Conservation (phyloP, 768 basidiomycete genomes). For the Leccinellum rugosiceps region DNA sequence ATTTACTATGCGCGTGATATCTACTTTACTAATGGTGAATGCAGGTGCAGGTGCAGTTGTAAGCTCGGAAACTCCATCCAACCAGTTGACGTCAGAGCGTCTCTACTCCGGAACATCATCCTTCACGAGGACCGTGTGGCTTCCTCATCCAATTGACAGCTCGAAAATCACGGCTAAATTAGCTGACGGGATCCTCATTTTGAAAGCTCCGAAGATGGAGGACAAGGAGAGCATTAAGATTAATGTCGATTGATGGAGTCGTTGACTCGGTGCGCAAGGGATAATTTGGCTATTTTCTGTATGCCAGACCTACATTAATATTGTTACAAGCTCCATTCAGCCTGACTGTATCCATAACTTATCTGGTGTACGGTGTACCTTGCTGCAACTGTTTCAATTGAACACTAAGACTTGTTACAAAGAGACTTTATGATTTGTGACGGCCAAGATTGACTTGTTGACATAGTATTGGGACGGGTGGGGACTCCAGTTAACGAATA, state of each 20-base stretch:
- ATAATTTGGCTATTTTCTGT: not conserved
- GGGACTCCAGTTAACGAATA: too few relatives aligned
- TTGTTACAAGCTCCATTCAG: constrained; percentile 5
- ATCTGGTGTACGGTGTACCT: not conserved
- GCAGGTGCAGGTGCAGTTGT: constrained; percentile 15
- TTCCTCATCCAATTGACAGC: constrained; percentile 61
- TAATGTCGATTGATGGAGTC: constrained; percentile 26
- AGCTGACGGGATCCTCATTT: constrained; percentile 63
- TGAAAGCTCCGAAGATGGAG: constrained; percentile 58
- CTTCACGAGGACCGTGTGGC: constrained; percentile 70
- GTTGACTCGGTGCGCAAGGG: not conserved
- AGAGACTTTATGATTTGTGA: too few relatives aligned
- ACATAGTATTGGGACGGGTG: too few relatives aligned
- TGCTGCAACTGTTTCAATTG: not conserved
- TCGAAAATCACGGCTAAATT: constrained; percentile 60
- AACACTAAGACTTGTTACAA: too few relatives aligned
- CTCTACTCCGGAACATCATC: constrained; percentile 50
- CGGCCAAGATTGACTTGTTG: too few relatives aligned
- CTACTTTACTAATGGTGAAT: not conserved
- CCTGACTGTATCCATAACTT: not conserved
- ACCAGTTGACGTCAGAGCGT: constrained; percentile 58
- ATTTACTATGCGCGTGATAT: not conserved
- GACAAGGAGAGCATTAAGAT: constrained; percentile 56
- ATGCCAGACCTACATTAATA: not conserved
- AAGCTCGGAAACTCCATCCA: constrained; percentile 28